Conservation (phyloP, 495 filamentous ascomycete species). For the Talaromyces nanjingensis region DNA sequence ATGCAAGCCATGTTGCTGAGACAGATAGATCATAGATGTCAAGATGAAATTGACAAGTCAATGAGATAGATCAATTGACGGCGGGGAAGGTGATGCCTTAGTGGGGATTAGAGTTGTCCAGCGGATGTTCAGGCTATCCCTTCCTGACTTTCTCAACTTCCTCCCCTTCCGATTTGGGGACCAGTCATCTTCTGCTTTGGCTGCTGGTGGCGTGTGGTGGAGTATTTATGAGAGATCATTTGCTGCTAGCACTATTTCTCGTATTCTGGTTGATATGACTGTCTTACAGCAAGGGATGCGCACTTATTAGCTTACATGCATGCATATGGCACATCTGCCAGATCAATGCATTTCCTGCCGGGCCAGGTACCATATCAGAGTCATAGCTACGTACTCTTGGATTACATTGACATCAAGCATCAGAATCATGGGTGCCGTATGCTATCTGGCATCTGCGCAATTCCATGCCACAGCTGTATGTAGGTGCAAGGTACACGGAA, state of each 20-base stretch:
- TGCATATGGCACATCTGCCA: neutral
- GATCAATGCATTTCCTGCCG: neutral
- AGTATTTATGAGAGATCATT: neutral
- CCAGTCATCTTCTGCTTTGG: neutral
- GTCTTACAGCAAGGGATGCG: neutral
- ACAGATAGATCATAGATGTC: neutral
- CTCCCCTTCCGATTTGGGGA: neutral
- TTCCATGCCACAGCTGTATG: neutral
- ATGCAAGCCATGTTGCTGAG: neutral
- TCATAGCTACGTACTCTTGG: neutral
- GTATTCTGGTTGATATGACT: neutral
- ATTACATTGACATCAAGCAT: neutral
- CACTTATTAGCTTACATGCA: neutral
- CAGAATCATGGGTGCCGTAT: neutral
- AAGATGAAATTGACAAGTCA: neutral
- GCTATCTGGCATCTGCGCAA: neutral
- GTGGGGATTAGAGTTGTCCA: neutral
- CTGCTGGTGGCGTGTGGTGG: neutral
- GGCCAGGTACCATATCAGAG: neutral
- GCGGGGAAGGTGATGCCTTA: neutral
- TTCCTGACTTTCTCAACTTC: neutral
- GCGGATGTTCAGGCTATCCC: neutral
- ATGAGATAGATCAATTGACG: constrained; percentile 2
- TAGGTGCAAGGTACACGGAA: neutral
- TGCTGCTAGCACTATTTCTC: neutral